Evolutionary conservation across 140 eudicot genomes (phyloP).

Genomic region (Senecio squalidus): DNA sequence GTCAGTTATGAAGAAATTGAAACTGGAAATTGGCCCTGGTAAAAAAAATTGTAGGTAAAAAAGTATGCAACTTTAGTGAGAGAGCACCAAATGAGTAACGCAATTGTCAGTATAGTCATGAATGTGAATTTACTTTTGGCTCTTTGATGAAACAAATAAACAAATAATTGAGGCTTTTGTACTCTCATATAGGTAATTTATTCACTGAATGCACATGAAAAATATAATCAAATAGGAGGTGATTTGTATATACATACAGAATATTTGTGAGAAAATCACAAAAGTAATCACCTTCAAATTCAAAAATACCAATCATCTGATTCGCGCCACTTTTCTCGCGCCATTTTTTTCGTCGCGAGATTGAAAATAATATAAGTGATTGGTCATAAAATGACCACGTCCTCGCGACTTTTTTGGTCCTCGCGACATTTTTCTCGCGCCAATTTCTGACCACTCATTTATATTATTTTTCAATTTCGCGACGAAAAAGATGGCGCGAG

Average conservation of each 20-base stretch:
- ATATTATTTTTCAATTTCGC: too few relatives aligned
- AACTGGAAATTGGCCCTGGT: constrained; percentile 24
- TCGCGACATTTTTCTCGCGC: too few relatives aligned
- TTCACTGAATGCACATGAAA: constrained; percentile 15
- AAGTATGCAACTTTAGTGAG: constrained; percentile 24
- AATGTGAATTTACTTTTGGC: constrained; percentile 33
- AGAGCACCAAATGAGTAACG: constrained; percentile 28
- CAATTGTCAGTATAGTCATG: constrained; percentile 26
- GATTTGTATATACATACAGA: not conserved
- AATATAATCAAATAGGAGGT: not conserved
- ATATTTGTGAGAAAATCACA: too few relatives aligned
- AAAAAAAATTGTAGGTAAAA: constrained; percentile 11
- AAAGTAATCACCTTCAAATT: too few relatives aligned
- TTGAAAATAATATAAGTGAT: too few relatives aligned
- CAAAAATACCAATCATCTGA: too few relatives aligned
- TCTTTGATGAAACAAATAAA: constrained; percentile 24
- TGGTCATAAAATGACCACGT: too few relatives aligned
- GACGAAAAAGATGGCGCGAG: too few relatives aligned
- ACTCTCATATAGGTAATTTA: constrained; percentile 13
- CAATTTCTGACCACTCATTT: too few relatives aligned
- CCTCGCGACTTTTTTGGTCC: too few relatives aligned
- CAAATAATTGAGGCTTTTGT: constrained; percentile 28
- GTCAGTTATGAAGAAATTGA: constrained; percentile 31
- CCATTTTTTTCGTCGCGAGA: too few relatives aligned
- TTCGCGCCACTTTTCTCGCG: too few relatives aligned